Percentiles rank a stretch among this genome's conserved stretches.
phyloP scores from a whole-genome alignment of 1,284 basidiomycete genomes.

The Boletellus deceptivus region DNA sequence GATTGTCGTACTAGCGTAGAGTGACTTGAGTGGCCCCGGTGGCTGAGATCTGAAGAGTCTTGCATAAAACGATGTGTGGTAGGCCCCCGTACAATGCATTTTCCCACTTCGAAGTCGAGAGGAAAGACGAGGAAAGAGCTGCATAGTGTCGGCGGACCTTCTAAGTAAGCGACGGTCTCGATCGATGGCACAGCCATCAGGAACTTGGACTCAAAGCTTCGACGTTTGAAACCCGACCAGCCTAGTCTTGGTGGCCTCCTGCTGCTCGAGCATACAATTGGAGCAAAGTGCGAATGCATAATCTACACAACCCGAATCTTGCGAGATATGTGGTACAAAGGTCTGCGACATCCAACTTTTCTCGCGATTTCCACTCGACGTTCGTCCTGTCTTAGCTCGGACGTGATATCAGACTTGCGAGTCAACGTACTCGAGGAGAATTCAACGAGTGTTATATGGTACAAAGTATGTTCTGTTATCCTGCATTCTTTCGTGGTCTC shows the following conservation, averaged over 20 bases:
- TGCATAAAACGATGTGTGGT: no score
- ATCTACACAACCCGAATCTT: slow-evolving; percentile 29
- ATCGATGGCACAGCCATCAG: slow-evolving; percentile 16
- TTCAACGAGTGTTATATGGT: slow-evolving; percentile 64
- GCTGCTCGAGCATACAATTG: not conserved
- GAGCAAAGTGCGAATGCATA: slow-evolving; percentile 16
- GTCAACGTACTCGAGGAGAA: slow-evolving; percentile 62
- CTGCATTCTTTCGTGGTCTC: slow-evolving; percentile 5
- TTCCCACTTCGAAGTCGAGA: no score
- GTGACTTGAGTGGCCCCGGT: no score
- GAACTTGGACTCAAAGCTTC: slow-evolving; percentile 4
- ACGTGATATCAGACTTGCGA: slow-evolving; percentile 70
- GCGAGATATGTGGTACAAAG: slow-evolving; percentile 35
- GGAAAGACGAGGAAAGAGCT: no score
- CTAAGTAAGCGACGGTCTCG: no score
- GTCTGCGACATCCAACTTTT: slow-evolving; percentile 15
- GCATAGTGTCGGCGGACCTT: no score
- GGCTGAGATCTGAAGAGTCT: no score
- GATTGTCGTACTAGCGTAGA: no score
- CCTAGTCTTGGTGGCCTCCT: not conserved
- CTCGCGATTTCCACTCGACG: not conserved
- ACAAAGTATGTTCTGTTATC: slow-evolving; percentile 50
- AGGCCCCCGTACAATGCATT: no score
- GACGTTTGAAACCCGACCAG: slow-evolving; percentile 17
- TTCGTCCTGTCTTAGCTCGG: slow-evolving; percentile 47